Evolutionary conservation across 257 asterid species (phyloP).

Genomic region (Ilex asprella): DNA sequence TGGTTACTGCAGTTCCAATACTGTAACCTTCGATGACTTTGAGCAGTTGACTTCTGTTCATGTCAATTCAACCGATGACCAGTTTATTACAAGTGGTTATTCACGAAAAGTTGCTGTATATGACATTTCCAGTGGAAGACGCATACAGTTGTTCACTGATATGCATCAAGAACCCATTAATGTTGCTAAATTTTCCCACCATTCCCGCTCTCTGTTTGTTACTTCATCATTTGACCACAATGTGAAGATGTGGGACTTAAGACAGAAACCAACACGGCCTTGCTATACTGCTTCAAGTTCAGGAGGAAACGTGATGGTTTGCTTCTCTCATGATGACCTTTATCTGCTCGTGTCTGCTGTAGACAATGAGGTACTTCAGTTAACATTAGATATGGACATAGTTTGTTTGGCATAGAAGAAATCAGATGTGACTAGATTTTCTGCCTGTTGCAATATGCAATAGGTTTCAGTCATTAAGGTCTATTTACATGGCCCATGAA

Average conservation of each 20-base stretch:
- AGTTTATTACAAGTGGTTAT: slow-evolving; percentile 91
- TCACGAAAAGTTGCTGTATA: slow-evolving; percentile 74
- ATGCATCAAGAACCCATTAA: slow-evolving; percentile 85
- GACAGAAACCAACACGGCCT: slow-evolving; percentile 68
- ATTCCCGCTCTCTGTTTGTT: slow-evolving; percentile 79
- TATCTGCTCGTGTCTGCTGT: slow-evolving; percentile 93
- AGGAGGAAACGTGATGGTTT: slow-evolving; percentile 90
- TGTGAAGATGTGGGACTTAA: slow-evolving; percentile 91
- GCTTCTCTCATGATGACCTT: slow-evolving; percentile 91
- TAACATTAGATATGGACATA: background rate
- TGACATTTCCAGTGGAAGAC: slow-evolving; percentile 65
- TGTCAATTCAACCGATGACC: slow-evolving; percentile 83
- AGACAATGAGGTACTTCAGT: slow-evolving; percentile 74
- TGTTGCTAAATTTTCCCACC: slow-evolving; percentile 86
- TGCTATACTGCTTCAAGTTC: slow-evolving; percentile 81
- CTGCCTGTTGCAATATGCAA: too few species aligned
- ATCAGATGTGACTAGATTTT: background rate
- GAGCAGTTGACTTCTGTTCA: slow-evolving; percentile 92
- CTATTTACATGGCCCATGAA: background rate
- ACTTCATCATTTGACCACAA: slow-evolving; percentile 87
- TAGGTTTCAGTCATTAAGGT: background rate
- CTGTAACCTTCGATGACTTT: slow-evolving; percentile 66
- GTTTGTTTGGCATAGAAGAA: too few species aligned
- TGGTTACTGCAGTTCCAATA: slow-evolving; percentile 26
- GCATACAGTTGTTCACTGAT: slow-evolving; percentile 68